Conservation (phyloP, 805 yeast genomes). For the Candida tallmaniae region DNA sequence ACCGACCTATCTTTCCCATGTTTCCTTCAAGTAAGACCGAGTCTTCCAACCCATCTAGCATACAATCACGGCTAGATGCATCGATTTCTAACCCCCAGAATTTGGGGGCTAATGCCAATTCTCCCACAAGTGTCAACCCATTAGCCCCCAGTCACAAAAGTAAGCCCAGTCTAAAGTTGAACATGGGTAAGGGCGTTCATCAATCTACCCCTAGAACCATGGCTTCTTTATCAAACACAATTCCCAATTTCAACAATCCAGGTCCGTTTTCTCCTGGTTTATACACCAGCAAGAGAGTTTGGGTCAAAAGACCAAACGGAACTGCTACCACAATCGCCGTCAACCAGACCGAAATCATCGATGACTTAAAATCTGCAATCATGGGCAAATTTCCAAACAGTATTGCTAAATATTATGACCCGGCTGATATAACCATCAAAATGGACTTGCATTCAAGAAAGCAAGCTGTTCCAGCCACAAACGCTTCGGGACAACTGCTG, state of each 20-base stretch:
- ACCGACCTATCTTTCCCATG: no score
- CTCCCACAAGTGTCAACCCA: neutral
- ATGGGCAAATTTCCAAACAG: constrained; percentile 64
- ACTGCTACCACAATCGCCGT: constrained; percentile 70
- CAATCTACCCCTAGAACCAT: constrained; percentile 6
- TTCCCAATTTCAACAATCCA: constrained; percentile 9
- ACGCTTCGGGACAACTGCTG: constrained; percentile 5
- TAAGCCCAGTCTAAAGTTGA: constrained; percentile 13
- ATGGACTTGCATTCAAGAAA: constrained; percentile 18
- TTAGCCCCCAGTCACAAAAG: constrained; percentile 1
- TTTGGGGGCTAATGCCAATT: neutral
- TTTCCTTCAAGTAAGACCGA: no score
- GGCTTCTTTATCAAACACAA: constrained; percentile 8
- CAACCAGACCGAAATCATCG: constrained; percentile 62
- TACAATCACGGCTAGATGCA: no score
- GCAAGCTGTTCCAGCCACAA: constrained; percentile 9
- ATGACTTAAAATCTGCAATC: constrained; percentile 71
- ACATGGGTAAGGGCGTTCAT: constrained; percentile 11
- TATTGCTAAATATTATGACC: constrained; percentile 55
- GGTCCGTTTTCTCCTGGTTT: constrained; percentile 14
- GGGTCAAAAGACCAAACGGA: constrained; percentile 49
- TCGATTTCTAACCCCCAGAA: neutral
- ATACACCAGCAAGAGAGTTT: constrained; percentile 38
- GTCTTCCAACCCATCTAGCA: no score
- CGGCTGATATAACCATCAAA: constrained; percentile 57